These are phyloP conservation scores for Austroboletus novae-zelandiae DNA, from an alignment of 1,284 basidiomycete genomes.

Conservation along the genomic window DNA sequence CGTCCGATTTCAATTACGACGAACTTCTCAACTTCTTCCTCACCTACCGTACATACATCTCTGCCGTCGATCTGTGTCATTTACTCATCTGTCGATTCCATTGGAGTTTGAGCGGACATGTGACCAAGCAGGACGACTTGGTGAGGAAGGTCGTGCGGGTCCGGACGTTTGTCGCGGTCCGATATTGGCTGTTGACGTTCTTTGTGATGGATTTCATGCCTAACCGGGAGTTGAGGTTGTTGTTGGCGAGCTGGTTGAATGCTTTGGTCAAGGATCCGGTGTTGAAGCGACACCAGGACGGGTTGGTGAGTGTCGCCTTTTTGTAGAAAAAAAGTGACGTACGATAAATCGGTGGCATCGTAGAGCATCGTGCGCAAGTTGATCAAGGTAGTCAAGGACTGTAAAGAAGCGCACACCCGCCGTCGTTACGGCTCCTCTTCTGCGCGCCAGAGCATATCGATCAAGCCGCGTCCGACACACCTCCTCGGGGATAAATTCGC, in stretches of 20 bases:
- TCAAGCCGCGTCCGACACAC: conserved; percentile 39
- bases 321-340: too few species aligned
- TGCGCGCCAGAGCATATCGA: conserved; percentile 32
- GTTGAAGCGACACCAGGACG: conserved; percentile 62
- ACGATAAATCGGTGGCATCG: neutral
- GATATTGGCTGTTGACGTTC: conserved; percentile 85
- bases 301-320: conserved; percentile 50
- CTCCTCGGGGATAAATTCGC: conserved; percentile 60
- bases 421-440: conserved; percentile 30
- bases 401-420: conserved; percentile 64
- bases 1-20: conserved; percentile 79
- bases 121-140: conserved; percentile 56
- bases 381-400: conserved; percentile 77
- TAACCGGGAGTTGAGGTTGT: conserved; percentile 69
- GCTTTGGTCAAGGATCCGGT: conserved; percentile 66
- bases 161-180: conserved; percentile 81
- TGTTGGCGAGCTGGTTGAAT: conserved; percentile 79
- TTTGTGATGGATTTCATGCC: conserved; percentile 84
- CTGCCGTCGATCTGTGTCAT: conserved; percentile 71
- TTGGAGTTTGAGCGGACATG: conserved; percentile 70
- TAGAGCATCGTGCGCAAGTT: conserved; percentile 77
- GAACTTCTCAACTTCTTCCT: conserved; percentile 85
- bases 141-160: conserved; percentile 76
- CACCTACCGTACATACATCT: conserved; percentile 82
- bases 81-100: conserved; percentile 82